These are phyloP conservation scores for Nakazawaea sp. DNA, from an alignment of 805 yeast species.

Conservation along the genomic window DNA sequence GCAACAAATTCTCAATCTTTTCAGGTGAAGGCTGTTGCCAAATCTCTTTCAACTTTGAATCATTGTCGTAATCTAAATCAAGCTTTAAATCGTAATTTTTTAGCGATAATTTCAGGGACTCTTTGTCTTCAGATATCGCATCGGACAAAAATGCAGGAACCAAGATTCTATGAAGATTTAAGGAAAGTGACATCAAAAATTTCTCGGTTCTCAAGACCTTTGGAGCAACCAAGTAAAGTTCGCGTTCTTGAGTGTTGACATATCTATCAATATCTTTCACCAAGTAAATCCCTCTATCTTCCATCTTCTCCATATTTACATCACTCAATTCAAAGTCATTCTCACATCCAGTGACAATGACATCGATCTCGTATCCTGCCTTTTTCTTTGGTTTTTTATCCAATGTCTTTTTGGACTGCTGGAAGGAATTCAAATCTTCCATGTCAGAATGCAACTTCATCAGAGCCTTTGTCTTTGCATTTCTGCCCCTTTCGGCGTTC, in stretches of 20 bases:
- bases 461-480: conserved; percentile 65
- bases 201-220: conserved; percentile 81
- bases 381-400: conserved; percentile 14
- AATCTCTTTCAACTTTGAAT: conserved; percentile 6
- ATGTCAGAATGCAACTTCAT: conserved; percentile 61
- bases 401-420: conserved; percentile 9
- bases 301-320: conserved; percentile 26
- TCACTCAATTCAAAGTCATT: conserved; percentile 37
- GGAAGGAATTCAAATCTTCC: conserved; percentile 59
- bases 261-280: conserved; percentile 22
- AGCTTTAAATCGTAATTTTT: conserved; percentile 2
- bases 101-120: neutral
- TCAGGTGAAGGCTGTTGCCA: neutral
- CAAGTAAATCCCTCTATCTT: conserved; percentile 50
- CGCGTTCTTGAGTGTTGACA: conserved; percentile 33
- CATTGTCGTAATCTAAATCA: conserved; percentile 2
- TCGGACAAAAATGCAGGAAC: conserved; percentile 3
- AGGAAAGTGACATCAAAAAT: conserved; percentile 37
- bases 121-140: neutral
- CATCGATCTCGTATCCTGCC: conserved; percentile 33
- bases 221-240: conserved; percentile 65
- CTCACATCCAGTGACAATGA: conserved; percentile 64
- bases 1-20: neutral
- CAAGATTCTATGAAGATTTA: conserved; percentile 4
- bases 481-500: conserved; percentile 25